Evolutionary conservation across 108 stramenopile species (phyloP).

Genomic region (Aurantiochytrium sp.): DNA sequence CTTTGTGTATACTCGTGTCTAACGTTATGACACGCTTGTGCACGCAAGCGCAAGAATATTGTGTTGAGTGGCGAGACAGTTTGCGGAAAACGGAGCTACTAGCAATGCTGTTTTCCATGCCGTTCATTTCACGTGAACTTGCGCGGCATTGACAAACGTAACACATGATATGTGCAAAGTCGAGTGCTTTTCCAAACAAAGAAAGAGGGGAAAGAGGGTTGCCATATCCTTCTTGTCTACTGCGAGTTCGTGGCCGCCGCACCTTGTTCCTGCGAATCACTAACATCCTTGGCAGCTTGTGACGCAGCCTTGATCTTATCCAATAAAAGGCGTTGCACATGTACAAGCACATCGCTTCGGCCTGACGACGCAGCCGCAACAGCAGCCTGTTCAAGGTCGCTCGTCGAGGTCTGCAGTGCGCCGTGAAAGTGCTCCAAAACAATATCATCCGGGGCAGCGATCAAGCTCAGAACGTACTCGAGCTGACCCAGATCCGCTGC

Average conservation of each 20-base stretch:
- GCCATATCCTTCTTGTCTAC: no score
- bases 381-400: background rate
- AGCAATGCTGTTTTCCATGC: no score
- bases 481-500: background rate
- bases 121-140: no score
- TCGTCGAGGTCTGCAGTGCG: background rate
- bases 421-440: background rate
- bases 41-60: no score
- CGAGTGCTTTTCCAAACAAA: no score
- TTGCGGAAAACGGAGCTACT: no score
- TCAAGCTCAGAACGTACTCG: background rate
- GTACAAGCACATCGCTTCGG: background rate
- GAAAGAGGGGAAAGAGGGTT: no score
- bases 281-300: background rate
- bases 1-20: no score
- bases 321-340: background rate
- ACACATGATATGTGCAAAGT: no score
- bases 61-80: no score
- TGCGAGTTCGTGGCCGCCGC: background rate
- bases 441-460: background rate
- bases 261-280: background rate
- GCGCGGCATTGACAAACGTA: no score
- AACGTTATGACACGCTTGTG: no score
- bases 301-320: background rate
- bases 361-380: background rate